Conservation (phyloP, 257 asterid genomes). For the Fraxinus excelsior region DNA sequence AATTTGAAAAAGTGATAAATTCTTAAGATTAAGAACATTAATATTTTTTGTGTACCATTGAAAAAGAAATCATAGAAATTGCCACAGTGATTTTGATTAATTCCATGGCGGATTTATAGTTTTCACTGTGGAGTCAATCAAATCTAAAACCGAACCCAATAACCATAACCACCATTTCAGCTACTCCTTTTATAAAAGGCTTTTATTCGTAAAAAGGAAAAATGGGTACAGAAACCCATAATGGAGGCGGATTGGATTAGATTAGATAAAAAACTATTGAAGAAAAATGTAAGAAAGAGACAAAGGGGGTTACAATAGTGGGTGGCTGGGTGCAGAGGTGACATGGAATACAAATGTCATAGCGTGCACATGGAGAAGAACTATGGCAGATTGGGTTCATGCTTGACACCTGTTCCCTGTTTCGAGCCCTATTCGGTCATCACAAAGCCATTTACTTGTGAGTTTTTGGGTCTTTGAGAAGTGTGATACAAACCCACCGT, state of each 20-base stretch:
- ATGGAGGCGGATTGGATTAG: not conserved
- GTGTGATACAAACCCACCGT: slow-evolving; percentile 23
- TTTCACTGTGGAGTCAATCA: not conserved
- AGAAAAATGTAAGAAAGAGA: slow-evolving; percentile 29
- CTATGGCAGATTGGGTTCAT: slow-evolving; percentile 26
- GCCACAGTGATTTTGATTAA: not conserved
- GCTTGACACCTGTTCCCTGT: slow-evolving; percentile 39
- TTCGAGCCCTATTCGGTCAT: slow-evolving; percentile 39
- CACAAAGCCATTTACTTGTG: slow-evolving; percentile 24
- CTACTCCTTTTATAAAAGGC: not conserved
- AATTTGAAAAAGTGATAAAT: too few relatives aligned
- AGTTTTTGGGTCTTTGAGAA: slow-evolving; percentile 30
- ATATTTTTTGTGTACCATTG: too few relatives aligned
- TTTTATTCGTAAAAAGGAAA: not conserved
- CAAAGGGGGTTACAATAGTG: slow-evolving; percentile 34
- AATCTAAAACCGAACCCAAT: not conserved
- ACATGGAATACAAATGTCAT: not conserved
- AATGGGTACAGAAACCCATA: slow-evolving; percentile 8
- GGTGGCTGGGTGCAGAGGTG: not conserved
- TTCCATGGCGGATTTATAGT: not conserved
- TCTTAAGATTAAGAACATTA: too few relatives aligned
- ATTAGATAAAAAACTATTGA: not conserved
- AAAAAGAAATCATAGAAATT: too few relatives aligned
- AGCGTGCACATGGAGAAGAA: slow-evolving; percentile 32
- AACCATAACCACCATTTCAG: not conserved